Base-by-base conservation (phyloP, 805 yeast species). In the Pichia eremophila region DNA sequence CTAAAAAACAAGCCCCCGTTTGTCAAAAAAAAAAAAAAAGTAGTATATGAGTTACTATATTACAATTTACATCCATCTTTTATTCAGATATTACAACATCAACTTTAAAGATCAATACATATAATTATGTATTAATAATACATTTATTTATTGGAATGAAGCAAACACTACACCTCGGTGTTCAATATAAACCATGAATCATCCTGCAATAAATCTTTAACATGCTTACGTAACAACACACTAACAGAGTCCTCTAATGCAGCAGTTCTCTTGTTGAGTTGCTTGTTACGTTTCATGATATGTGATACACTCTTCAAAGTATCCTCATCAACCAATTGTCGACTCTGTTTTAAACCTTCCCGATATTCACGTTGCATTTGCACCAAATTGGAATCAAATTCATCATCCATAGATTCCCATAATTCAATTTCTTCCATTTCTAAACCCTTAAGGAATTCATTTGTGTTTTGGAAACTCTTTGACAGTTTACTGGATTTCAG, bases 401-500 rank as follows among this genome's bases (percentile, higher is more conserved):
- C 66, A 36, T 61, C 65, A 45, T 60, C 62, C 60, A 64, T 52
- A 28, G 56, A 45, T 44, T 58, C 63, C 63, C 66, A 62, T 43
- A 53, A 53, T 29, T 63, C 68, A 15, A 65, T 39, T 45, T 65
- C 68, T 44, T 62, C 60, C 12, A 56, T 29, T 18, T 55, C 60
- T 41, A 65, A 40, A 14, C 58, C 59, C 29, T 52, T 55, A 39
- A 64, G 43, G 46, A 63, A 64, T 14, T 52, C 57, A 12, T 56
- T 44, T 14, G 60, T 57, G 19, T 59, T 57, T 48, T 57, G 64
- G 43, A 64, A 64, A 2, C 58, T 59, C 11, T 52, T 47, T n/a
- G 54, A 54, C 32, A 64, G 46, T 39, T 53, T 54, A 15, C 66
- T 61, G 17, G 46, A 51, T 17, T 49, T 44, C 36, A 63, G 46